Percentiles rank a stretch among this genome's conserved stretches.
Conservation (phyloP, 345 rosid genomes). For the Noccaea bulbosa region DNA sequence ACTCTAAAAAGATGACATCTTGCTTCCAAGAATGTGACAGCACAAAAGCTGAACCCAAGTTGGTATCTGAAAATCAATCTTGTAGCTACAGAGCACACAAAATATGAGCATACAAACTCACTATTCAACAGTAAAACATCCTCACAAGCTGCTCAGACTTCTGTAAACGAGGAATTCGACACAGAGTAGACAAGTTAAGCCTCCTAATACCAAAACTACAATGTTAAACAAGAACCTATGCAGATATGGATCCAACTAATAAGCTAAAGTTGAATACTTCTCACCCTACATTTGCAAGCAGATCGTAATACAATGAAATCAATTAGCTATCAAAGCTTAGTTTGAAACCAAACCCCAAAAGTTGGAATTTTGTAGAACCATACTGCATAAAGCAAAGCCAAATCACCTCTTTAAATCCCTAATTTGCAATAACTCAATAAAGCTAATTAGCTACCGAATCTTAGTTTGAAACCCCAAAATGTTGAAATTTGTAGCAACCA, state of each 20-base stretch:
- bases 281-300: neutral
- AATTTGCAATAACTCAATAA: no score
- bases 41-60: no score
- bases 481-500: no score
- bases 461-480: no score
- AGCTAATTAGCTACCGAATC: no score
- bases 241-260: neutral
- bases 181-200: neutral
- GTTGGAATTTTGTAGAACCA: neutral
- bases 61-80: no score
- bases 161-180: no score
- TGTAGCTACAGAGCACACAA: no score
- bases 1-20: neutral
- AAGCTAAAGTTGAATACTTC: neutral
- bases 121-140: no score
- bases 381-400: slow-evolving; percentile 1
- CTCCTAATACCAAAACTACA: slow-evolving; percentile 4
- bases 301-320: neutral
- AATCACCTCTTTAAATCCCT: neutral
- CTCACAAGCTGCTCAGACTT: no score
- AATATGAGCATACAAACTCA: no score
- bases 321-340: neutral
- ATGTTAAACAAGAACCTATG: neutral
- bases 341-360: neutral
- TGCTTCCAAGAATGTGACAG: neutral